Evolutionary conservation across 371 early-diverging fungal species (phyloP), one percentile per base, ranked within the genome.

Genomic region (Mortierella sp.): DNA sequence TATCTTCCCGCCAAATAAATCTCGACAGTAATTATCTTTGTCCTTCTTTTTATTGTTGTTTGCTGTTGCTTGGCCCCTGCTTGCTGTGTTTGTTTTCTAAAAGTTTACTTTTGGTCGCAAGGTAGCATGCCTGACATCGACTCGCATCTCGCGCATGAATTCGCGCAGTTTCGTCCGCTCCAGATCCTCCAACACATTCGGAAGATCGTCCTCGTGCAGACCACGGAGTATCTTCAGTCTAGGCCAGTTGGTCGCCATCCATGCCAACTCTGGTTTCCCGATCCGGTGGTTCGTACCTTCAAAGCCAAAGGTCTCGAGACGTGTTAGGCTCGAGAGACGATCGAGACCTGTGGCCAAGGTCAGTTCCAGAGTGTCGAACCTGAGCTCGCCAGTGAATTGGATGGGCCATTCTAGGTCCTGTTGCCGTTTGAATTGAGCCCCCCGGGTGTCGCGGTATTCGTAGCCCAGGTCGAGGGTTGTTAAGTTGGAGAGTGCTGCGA

Each of bases 211-310:
- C 76, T 59, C 34, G 34, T 50, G 19, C 10, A 76, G 43, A 9
- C 76, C 76, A 6, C 21, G 43, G 13, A 72, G 59, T 14, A 51
- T n/a, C 43, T 61, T 46, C 59, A 76, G 19, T 54, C 44, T 70
- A 5, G 76, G 76, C 76, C 76, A 76, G 48, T 55, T 24, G 37
- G 19, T 43, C 19, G 55, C 48, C 70, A 76, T 76, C 76, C 76
- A 76, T 11, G 28, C 37, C 16, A 76, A 28, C 69, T 76, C 71
- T 28, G 2, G 31, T 31, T 37, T 53, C 6, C 76, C 71, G 21
- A 76, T 67, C 57, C 43, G 40, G 11, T 70, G 53, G 43, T 76
- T 37, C 13, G 26, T 16, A 4, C 44, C 44, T 40, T 57, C 43
- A 26, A 70, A 50, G 8, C 57, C 76, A 69, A 54, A 54, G 71